These are phyloP conservation scores for Dissophora ornata DNA, from an alignment of 192 early-diverging fungal genomes.

Conservation along the genomic window DNA sequence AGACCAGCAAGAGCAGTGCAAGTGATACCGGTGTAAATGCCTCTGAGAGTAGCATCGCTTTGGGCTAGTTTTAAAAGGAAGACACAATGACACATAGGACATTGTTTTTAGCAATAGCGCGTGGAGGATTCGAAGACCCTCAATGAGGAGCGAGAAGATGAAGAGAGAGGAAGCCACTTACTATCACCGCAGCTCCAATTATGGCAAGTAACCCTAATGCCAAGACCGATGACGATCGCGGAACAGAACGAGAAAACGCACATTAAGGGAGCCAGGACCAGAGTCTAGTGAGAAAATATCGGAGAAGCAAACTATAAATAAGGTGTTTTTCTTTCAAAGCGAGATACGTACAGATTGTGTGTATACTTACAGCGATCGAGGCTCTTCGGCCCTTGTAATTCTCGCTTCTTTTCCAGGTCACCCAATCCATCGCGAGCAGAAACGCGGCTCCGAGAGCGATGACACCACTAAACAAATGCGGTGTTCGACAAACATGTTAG, in stretches of 20 bases:
- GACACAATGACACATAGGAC: no score
- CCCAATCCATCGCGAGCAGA: slow-evolving; percentile 7
- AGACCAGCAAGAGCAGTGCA: slow-evolving; percentile 6
- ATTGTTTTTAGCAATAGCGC: no score
- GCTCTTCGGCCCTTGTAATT: slow-evolving; percentile 21
- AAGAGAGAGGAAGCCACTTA: background rate
- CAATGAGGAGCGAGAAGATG: no score
- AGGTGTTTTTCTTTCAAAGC: background rate
- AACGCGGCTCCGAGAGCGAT: background rate
- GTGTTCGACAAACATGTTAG: no score
- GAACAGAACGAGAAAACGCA: slow-evolving; percentile 9
- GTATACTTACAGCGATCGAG: slow-evolving; percentile 6
- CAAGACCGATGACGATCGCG: slow-evolving; percentile 6
- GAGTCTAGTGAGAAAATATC: background rate
- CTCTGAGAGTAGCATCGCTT: background rate
- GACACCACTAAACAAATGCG: slow-evolving; percentile 8
- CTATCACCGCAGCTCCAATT: background rate
- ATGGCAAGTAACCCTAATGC: slow-evolving; percentile 6
- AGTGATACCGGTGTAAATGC: slow-evolving; percentile 1
- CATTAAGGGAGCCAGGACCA: background rate
- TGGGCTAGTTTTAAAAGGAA: no score
- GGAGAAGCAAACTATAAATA: background rate
- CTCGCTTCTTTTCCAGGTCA: slow-evolving; percentile 32
- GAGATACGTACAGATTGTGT: background rate
- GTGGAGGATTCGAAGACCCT: no score